Conservation (phyloP, 1,139 yeast genomes). For the Yamadazyma epiphylla region DNA sequence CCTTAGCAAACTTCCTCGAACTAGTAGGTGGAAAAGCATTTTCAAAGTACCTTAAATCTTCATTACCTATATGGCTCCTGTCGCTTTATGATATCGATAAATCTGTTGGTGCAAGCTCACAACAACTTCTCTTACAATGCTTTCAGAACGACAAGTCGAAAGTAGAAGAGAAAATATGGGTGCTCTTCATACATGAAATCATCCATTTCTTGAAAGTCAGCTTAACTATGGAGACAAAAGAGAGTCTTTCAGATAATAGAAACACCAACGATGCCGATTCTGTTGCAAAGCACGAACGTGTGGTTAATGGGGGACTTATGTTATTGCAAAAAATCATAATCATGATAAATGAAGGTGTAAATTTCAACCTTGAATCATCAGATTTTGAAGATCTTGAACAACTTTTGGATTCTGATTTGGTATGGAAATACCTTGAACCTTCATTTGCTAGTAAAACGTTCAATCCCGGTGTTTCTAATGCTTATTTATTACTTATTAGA, state of each 20-base stretch:
- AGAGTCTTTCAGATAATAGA: conserved; percentile 72
- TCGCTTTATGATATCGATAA: conserved; percentile 71
- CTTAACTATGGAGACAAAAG: conserved; percentile 52
- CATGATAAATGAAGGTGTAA: conserved; percentile 15
- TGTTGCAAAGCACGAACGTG: conserved; percentile 60
- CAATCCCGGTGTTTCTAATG: conserved; percentile 18
- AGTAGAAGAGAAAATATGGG: conserved; percentile 54
- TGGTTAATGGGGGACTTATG: conserved; percentile 49
- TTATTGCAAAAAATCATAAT: conserved; percentile 42
- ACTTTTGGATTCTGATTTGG: conserved; percentile 32
- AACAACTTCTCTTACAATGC: conserved; percentile 42
- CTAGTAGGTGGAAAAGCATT: conserved; percentile 59
- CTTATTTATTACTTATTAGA: conserved; percentile 42
- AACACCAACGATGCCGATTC: conserved; percentile 67
- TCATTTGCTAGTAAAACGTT: conserved; percentile 21
- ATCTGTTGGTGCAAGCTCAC: conserved; percentile 52
- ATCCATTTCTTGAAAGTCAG: conserved; percentile 52
- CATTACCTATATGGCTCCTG: conserved; percentile 68
- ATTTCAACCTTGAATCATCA: conserved; percentile 5
- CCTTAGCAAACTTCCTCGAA: conserved; percentile 48
- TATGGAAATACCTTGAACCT: conserved; percentile 41
- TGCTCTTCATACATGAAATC: conserved; percentile 52
- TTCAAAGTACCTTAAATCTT: conserved; percentile 63
- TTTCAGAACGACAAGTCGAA: conserved; percentile 59
- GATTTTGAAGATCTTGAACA: conserved; percentile 18